phyloP scores from a whole-genome alignment of 2,329 filamentous ascomycete species.

The Truncatella angustata region DNA sequence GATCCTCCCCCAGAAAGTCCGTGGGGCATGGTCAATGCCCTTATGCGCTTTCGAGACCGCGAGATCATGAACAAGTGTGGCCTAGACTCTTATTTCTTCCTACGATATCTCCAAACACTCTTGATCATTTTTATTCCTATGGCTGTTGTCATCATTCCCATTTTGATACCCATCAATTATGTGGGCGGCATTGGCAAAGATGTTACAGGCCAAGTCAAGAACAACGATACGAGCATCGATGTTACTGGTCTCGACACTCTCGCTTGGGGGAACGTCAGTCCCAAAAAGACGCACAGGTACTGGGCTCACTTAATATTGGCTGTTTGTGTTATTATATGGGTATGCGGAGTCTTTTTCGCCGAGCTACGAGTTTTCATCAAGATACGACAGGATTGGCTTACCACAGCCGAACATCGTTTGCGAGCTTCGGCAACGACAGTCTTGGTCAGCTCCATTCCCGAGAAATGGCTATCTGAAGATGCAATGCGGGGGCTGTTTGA shows the following conservation, averaged over 20 bases:
- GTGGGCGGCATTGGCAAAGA: slow-evolving; percentile 64
- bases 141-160: slow-evolving; percentile 73
- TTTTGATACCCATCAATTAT: slow-evolving; percentile 83
- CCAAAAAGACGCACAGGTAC: slow-evolving; percentile 64
- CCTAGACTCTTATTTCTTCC: slow-evolving; percentile 93
- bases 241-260: slow-evolving; percentile 74
- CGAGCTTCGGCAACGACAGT: slow-evolving; percentile 94
- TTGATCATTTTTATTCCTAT: slow-evolving; percentile 91
- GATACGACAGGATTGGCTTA: slow-evolving; percentile 89
- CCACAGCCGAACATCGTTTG: slow-evolving; percentile 89
- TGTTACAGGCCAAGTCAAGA: slow-evolving; percentile 33
- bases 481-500: slow-evolving; percentile 84
- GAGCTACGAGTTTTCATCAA: slow-evolving; percentile 88
- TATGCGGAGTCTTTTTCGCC: slow-evolving; percentile 82
- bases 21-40: slow-evolving; percentile 49
- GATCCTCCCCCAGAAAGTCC: slow-evolving; percentile 64
- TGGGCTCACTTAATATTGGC: slow-evolving; percentile 85
- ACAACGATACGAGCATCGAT: slow-evolving; percentile 19
- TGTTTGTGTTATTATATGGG: slow-evolving; percentile 74
- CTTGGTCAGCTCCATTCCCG: slow-evolving; percentile 84
- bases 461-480: slow-evolving; percentile 84
- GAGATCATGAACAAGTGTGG: slow-evolving; percentile 95
- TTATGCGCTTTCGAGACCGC: slow-evolving; percentile 69
- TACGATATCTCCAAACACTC: slow-evolving; percentile 71
- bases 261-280: slow-evolving; percentile 82